A percentile compares a stretch with the other conserved stretches of the same genome.
Evolutionary conservation across 306 rosid species (phyloP).

Genomic region (Mimosa bimucronata): DNA sequence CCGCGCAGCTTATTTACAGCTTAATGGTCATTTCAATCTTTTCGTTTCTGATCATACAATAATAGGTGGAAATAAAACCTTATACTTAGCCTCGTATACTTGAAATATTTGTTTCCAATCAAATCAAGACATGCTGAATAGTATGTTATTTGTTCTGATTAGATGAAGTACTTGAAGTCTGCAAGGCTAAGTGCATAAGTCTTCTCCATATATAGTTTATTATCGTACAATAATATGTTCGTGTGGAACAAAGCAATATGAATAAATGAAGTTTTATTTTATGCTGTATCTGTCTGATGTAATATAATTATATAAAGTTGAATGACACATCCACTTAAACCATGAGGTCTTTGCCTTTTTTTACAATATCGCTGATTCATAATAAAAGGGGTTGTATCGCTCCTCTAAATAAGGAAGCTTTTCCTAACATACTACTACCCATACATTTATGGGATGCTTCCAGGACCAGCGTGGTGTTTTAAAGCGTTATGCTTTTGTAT

Average conservation of each 20-base stretch:
- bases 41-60: background rate
- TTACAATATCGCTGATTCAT: background rate
- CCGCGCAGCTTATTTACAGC: background rate
- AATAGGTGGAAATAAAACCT: background rate
- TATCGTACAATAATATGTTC: background rate
- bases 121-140: no score
- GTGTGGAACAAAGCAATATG: background rate
- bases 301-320: background rate
- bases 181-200: background rate
- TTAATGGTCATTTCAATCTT: background rate
- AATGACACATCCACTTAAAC: background rate
- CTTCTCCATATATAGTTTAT: background rate
- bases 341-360: background rate
- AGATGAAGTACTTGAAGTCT: no score
- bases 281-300: background rate
- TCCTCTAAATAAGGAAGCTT: background rate
- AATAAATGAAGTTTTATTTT: background rate
- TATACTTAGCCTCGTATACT: no score
- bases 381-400: background rate
- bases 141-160: no score
- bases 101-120: no score
- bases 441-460: background rate
- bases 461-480: background rate
- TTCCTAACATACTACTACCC: background rate
- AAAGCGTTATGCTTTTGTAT: background rate